Base-by-base conservation (phyloP, 2,329 filamentous ascomycete species). In the Monosporascus sp. region DNA sequence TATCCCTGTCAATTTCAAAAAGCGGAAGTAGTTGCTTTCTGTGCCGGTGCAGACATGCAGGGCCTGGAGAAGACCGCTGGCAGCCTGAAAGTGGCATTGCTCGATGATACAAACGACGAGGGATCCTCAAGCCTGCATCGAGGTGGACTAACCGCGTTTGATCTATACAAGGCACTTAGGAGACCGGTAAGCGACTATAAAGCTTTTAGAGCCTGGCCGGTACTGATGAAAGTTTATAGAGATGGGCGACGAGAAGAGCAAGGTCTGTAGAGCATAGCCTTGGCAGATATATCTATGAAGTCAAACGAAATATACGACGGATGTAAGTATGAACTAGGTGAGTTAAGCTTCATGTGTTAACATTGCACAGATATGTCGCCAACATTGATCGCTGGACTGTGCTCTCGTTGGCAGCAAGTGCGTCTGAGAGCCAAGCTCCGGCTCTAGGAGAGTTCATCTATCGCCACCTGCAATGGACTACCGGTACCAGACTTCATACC, bases 301-400 rank as follows among this genome's bases (percentile, higher is more conserved):
- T 46, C 7, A 26, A 44, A 5, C 11, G 3, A 14, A 44, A 46
- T 14, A 27, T 46, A 46, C 20, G 51, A 45, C 26, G 38, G 22
- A 31, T 50, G 52, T 53, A 19, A 41, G 52, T 20, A 22, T 8
- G 6, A 27, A 11, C 24, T 45, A 24, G 16, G n/a, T n/a, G 17
- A 45, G 49, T 20, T 24, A 31, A 26, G 20, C 9, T 8, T 20
- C 8, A 17, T 24, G 5, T 8, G 24, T 49, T 57, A 2, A 57
- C 22, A 37, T 3, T 5, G 16, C 9, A 27, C 24, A 57, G 55
- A 49, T 57, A 55, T n/a, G 40, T 55, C 22, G 35, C 51, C 31
- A 47, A 37, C 27, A 22, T 57, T 31, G 49, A 53, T 37, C 45
- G 45, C 16, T 57, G 55, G 55, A 41, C 53, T 7, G 27, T 57